Percentiles rank a stretch among this genome's conserved stretches.
These are phyloP conservation scores for Blastomyces emzantsi DNA, from an alignment of 2,329 filamentous ascomycete species.

Conservation along the genomic window DNA sequence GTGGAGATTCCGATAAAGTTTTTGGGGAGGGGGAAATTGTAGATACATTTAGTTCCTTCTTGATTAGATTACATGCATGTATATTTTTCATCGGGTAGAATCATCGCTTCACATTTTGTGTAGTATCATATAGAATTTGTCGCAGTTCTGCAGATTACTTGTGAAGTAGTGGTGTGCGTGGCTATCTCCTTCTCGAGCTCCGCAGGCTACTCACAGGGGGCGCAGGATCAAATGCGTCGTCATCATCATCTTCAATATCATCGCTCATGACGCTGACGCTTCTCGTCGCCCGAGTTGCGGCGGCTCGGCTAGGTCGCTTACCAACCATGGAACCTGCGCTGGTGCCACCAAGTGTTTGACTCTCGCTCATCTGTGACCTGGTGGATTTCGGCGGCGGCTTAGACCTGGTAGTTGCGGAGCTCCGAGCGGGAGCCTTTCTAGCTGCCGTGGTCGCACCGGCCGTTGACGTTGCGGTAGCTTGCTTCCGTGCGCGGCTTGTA, in stretches of 20 bases:
- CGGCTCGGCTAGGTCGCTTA: constrained; percentile 23
- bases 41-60: not conserved
- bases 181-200: constrained; percentile 20
- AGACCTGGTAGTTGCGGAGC: constrained; percentile 26
- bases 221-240: constrained; percentile 41
- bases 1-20: constrained; percentile 31
- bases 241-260: constrained; percentile 36
- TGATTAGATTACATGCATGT: not conserved
- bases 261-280: constrained; percentile 31
- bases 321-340: constrained; percentile 22
- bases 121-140: not conserved
- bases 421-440: constrained; percentile 24
- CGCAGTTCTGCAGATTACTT: not conserved
- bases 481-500: constrained; percentile 1
- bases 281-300: constrained; percentile 23
- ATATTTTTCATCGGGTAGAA: not conserved
- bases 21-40: constrained; percentile 23
- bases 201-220: constrained; percentile 22
- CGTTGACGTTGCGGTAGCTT: constrained; percentile 18
- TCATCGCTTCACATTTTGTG: not conserved
- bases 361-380: constrained; percentile 25
- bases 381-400: constrained; percentile 32
- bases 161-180: not conserved
- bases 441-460: constrained; percentile 16
- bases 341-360: constrained; percentile 17